Base-by-base conservation (phyloP, 208 protist genomes). In the Leishmania major region DNA sequence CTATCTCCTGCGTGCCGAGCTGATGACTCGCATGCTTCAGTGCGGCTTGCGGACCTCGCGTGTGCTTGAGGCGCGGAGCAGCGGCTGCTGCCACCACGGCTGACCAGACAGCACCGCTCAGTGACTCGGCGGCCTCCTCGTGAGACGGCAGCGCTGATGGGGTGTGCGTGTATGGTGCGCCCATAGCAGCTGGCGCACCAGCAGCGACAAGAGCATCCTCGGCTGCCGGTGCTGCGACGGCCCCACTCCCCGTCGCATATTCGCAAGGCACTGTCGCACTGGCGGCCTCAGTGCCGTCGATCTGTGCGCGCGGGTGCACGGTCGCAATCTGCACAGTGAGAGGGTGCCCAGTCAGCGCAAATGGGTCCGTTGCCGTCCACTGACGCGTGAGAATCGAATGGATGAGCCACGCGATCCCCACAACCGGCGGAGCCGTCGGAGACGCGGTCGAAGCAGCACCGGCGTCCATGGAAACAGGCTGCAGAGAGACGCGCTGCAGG, bases 401-500 rank as follows among this genome's bases (percentile, higher is more conserved):
- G 78, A 94, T 76, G 64, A 96, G 80, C 91, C 91, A 96, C 51
- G 88, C 81, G 28, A 92, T 83, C 22, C 87, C 88, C 17, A 95
- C 84, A 51, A 93, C 81, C 22, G 88, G 88, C 10, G 78, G 62
- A 7, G 77, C 11, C 19, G 45, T 66, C 25, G 25, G 55, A 28
- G 75, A 35, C 55, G 74, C 64, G 4, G 35, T 22, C 53, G n/a
- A 7, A 25, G 53, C 75, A 15, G 31, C 43, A 49, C 19, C 8
- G 13, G 57, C 37, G 35, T 47, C 25, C 55, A 62, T 17, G 43
- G 77, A 49, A 15, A 15, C 25, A 19, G 78, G 81, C 10, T n/a
- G 49, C 53, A 82, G 72, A 5, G 85, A 83, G 70, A 87, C 78
- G n/a, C 66, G 77, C 62, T 79, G 82, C 19, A 91, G 51, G 40